A percentile compares a stretch with the other conserved stretches of the same genome.
phyloP scores from a whole-genome alignment of 306 rosid genomes.

The Citrullus mucosospermus region DNA sequence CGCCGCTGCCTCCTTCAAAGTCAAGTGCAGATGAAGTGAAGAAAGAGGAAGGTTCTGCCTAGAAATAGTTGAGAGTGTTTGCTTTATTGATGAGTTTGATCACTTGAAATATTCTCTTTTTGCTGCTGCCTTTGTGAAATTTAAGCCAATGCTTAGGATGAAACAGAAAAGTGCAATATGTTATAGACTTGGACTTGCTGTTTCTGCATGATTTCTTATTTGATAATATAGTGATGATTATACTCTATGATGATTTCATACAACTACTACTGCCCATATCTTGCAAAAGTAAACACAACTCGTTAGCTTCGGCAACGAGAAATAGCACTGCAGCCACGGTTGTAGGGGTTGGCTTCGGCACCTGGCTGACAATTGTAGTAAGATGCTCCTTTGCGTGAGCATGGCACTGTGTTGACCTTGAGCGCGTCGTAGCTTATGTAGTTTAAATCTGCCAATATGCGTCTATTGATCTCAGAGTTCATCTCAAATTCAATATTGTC shows the following conservation, averaged over 20 bases:
- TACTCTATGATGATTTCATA: not conserved
- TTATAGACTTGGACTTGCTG: not conserved
- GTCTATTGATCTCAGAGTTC: slow-evolving; percentile 40
- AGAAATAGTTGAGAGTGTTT: slow-evolving; percentile 10
- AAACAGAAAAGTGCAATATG: not conserved
- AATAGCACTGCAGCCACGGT: slow-evolving; percentile 58
- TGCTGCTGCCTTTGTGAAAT: slow-evolving; percentile 3
- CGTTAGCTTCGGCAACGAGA: slow-evolving; percentile 52
- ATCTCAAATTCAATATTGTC: slow-evolving; percentile 26
- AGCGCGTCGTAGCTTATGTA: slow-evolving; percentile 69
- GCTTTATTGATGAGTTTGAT: slow-evolving; percentile 15
- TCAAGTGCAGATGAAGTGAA: slow-evolving; percentile 35
- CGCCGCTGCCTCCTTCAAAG: slow-evolving; percentile 39
- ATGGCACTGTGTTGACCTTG: slow-evolving; percentile 59
- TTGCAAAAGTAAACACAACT: not conserved
- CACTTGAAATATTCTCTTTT: slow-evolving; percentile 2
- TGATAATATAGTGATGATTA: slow-evolving; percentile 8
- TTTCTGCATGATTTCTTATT: not conserved
- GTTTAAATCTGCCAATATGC: slow-evolving; percentile 51
- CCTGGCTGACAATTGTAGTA: slow-evolving; percentile 70
- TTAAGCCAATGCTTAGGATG: not conserved
- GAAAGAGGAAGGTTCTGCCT: slow-evolving; percentile 60
- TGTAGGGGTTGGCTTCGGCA: slow-evolving; percentile 56
- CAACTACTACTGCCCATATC: not conserved
- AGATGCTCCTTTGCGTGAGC: slow-evolving; percentile 64